Evolutionary conservation across 1,139 yeast genomes (phyloP).

Genomic region (Pichia sorboxylosa): DNA sequence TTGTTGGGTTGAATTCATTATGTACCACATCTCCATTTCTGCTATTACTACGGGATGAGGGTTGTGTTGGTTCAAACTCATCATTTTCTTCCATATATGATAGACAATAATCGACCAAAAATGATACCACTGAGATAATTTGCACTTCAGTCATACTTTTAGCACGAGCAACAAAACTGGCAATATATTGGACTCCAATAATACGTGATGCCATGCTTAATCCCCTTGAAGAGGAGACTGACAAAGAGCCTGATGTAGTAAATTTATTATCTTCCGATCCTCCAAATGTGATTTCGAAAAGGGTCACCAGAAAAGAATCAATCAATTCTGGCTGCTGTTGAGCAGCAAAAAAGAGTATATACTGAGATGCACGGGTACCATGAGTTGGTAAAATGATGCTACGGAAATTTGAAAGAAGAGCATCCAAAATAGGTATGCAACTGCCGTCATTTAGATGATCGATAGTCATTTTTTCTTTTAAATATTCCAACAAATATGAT

Average conservation of each 20-base stretch:
- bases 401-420: slow-evolving; percentile 65
- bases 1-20: slow-evolving; percentile 7
- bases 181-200: slow-evolving; percentile 83
- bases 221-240: slow-evolving; percentile 3
- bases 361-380: slow-evolving; percentile 83
- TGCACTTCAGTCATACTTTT: slow-evolving; percentile 59
- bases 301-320: slow-evolving; percentile 72
- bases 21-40: not conserved
- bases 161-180: slow-evolving; percentile 88
- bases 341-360: slow-evolving; percentile 66
- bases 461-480: slow-evolving; percentile 39
- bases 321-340: slow-evolving; percentile 74
- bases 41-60: slow-evolving; percentile 1
- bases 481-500: slow-evolving; percentile 38
- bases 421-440: slow-evolving; percentile 66
- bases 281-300: slow-evolving; percentile 72
- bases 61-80: slow-evolving; percentile 2
- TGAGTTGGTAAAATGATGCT: slow-evolving; percentile 84
- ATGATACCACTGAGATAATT: slow-evolving; percentile 65
- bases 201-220: slow-evolving; percentile 46
- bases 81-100: slow-evolving; percentile 78
- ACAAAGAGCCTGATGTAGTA: not conserved
- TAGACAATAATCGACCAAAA: slow-evolving; percentile 73
- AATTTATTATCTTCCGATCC: slow-evolving; percentile 2
- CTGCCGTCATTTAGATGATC: slow-evolving; percentile 47